Base-by-base conservation (phyloP, 1,284 basidiomycete genomes). In the Cutaneotrichosporon mucoides region DNA sequence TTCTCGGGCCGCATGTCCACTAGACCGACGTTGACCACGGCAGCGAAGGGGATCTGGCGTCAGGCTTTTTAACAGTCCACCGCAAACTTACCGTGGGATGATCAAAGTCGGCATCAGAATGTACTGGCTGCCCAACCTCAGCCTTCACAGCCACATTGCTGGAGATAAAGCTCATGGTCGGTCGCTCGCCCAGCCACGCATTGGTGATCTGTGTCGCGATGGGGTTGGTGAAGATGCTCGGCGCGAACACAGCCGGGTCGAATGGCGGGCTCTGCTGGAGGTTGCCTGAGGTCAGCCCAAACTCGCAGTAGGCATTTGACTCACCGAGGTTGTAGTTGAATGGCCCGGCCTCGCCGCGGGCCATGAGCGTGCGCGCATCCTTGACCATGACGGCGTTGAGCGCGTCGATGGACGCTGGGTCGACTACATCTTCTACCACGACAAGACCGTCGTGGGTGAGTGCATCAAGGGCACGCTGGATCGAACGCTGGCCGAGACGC, bases 21-120 rank as follows among this genome's bases (percentile, higher is more conserved):
- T n/a, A 57, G 49, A 5, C 56, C 56, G 15, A 57, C 56, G 16
- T 57, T 57, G 24, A 52, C 56, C 1, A 52, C 56, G 1, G 56
- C 56, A 10, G 56, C 49, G 45, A 51, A 57, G 35, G 55, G 55
- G n/a, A 57, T 52, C 49, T 52, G 37, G 2, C 2, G n/a, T 35
- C 33, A 56, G 35, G 8, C 4, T 8, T 5, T 8, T 44, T 34
- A 6, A 6, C 8, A 13, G 15, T 24, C 24, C 24, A 24, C 24
- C 24, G 16, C 16, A 10, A 11, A 45, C 59, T 12, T 16, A 60
- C 58, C 4, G 12, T 44, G 9, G 58, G 59, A 34, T 60, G 54
- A 12, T 46, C 53, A 56, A 56, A 56, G 50, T 60, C 58, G 8
- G 58, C 58, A 38, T 60, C 58, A 13, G 59, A 60, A 16, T 60